Conservation (phyloP, 2,329 filamentous ascomycete genomes). For the Sporothrix pallida region DNA sequence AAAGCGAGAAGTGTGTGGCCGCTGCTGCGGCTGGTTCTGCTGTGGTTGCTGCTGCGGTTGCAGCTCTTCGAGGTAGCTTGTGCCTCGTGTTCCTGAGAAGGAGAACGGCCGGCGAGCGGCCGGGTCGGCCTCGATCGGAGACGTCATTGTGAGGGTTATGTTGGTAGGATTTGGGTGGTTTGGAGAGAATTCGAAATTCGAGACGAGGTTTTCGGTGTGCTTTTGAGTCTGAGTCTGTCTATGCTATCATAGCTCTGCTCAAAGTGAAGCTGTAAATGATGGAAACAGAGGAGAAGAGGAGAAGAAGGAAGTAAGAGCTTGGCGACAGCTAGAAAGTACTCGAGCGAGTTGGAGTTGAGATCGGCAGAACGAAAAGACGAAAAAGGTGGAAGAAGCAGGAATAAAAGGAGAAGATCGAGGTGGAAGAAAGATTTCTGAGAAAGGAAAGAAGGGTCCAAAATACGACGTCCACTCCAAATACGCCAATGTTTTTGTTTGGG, state of each 20-base stretch:
- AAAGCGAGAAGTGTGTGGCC: constrained; percentile 58
- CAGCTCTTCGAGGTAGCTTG: constrained; percentile 20
- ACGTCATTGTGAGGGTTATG: background rate
- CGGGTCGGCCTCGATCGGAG: background rate
- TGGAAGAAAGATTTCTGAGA: background rate
- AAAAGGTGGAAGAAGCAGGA: background rate
- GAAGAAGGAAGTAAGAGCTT: background rate
- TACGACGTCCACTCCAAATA: no score
- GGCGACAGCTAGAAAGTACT: constrained; percentile 6
- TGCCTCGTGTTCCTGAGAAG: constrained; percentile 21
- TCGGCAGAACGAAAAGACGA: background rate
- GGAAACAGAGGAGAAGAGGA: no score
- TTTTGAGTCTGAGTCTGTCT: background rate
- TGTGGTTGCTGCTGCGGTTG: constrained; percentile 36
- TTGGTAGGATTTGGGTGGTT: background rate
- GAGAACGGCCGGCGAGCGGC: constrained; percentile 30
- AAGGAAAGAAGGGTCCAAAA: background rate
- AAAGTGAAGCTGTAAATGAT: background rate
- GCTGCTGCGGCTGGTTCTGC: background rate
- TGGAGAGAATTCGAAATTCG: no score
- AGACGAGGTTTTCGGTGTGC: background rate
- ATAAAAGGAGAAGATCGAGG: background rate
- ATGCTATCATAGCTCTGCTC: background rate
- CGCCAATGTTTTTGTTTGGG: constrained; percentile 28
- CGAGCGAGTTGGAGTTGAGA: background rate